These are phyloP conservation scores for Russula sp. DNA, from an alignment of 768 basidiomycete genomes.

Conservation along the genomic window DNA sequence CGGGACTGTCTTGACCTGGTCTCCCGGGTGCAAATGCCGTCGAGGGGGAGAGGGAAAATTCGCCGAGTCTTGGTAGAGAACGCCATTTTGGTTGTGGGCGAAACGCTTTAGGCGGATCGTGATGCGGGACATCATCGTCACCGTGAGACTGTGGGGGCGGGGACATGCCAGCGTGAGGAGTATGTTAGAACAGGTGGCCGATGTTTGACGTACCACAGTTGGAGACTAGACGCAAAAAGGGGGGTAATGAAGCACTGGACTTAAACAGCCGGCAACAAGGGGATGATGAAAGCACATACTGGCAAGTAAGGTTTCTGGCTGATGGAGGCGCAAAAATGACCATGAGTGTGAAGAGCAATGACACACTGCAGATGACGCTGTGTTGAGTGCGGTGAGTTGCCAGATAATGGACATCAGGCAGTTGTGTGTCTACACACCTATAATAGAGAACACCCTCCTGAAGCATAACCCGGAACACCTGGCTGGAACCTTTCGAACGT, in stretches of 20 bases:
- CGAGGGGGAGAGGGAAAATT: background rate
- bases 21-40: too few species aligned
- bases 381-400: background rate
- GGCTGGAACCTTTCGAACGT: background rate
- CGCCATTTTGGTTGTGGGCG: slow-evolving; percentile 26
- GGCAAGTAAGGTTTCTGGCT: slow-evolving; percentile 33
- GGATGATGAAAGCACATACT: slow-evolving; percentile 14
- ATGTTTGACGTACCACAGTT: background rate
- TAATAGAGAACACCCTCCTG: slow-evolving; percentile 11
- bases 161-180: background rate
- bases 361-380: slow-evolving; percentile 35
- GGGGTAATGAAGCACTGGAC: too few species aligned
- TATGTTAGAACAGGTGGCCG: background rate
- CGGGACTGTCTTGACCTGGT: background rate
- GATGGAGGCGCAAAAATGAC: slow-evolving; percentile 28
- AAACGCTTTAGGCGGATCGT: slow-evolving; percentile 42
- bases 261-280: background rate
- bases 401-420: background rate
- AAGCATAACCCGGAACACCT: slow-evolving; percentile 11
- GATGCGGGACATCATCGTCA: slow-evolving; percentile 65
- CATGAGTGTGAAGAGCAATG: slow-evolving; percentile 35
- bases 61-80: background rate
- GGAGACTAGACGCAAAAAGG: background rate
- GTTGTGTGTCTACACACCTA: background rate
- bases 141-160: slow-evolving; percentile 28